Conservation (phyloP, 2,329 filamentous ascomycete genomes). For the Aspergillus sp. region DNA sequence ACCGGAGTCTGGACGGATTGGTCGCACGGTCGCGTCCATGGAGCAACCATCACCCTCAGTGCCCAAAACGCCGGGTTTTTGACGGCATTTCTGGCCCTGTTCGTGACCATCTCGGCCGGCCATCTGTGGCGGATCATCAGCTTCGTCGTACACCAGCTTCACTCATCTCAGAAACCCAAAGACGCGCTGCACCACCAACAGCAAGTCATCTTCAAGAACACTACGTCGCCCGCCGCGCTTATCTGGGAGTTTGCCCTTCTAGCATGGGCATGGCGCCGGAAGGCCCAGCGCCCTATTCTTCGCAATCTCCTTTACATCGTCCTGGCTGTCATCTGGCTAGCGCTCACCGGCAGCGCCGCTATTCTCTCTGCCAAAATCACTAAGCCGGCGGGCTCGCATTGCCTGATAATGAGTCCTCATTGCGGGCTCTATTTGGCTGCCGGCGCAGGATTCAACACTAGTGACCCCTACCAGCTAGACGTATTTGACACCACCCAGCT, state of each 20-base stretch:
- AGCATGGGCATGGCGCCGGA: background rate
- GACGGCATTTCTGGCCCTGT: slow-evolving; percentile 26
- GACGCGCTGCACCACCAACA: slow-evolving; percentile 32
- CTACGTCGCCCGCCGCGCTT: background rate
- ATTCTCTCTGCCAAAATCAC: slow-evolving; percentile 33
- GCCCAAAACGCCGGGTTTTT: slow-evolving; percentile 18
- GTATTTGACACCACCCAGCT: background rate
- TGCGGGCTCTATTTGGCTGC: slow-evolving; percentile 18
- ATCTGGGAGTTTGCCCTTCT: slow-evolving; percentile 4
- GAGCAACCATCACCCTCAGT: slow-evolving; percentile 25
- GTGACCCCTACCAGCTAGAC: background rate
- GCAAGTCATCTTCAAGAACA: slow-evolving; percentile 33
- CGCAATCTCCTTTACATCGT: slow-evolving; percentile 17
- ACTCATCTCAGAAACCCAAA: slow-evolving; percentile 14
- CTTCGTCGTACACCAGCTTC: slow-evolving; percentile 24
- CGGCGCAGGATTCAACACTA: background rate
- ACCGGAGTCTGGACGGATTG: slow-evolving; percentile 26
- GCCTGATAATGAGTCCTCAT: slow-evolving; percentile 24
- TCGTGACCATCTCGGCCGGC: slow-evolving; percentile 20
- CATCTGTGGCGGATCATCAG: slow-evolving; percentile 30
- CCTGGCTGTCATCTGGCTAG: slow-evolving; percentile 18
- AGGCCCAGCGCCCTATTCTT: background rate
- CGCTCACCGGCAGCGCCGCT: slow-evolving; percentile 23
- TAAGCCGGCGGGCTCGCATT: slow-evolving; percentile 27
- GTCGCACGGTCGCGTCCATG: slow-evolving; percentile 19